A percentile compares a stretch with the other conserved stretches of the same genome.
Conservation (phyloP, 306 rosid genomes). For the Alnus glutinosa region DNA sequence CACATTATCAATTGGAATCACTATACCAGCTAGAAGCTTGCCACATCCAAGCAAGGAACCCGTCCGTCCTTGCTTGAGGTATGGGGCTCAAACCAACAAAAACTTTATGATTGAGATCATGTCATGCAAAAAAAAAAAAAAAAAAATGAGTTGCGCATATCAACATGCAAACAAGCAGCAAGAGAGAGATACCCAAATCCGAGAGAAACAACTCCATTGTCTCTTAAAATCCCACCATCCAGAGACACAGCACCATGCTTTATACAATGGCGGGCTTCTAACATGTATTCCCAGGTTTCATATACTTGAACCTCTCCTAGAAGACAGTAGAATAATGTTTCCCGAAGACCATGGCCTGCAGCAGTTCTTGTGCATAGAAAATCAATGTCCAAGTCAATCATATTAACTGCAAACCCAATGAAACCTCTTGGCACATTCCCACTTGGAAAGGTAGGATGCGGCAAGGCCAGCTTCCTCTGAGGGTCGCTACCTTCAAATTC, state of each 20-base stretch:
- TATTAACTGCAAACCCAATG: slow-evolving; percentile 64
- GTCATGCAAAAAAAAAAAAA: not conserved
- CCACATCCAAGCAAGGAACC: not conserved
- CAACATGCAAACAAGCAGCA: not conserved
- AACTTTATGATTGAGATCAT: not conserved
- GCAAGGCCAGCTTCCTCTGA: slow-evolving; percentile 52
- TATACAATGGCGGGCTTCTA: slow-evolving; percentile 48
- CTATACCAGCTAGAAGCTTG: not conserved
- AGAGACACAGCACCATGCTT: slow-evolving; percentile 65
- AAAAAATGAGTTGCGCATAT: not conserved
- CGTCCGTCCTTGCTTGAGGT: not conserved
- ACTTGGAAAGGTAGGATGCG: slow-evolving; percentile 29
- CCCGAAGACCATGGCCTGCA: slow-evolving; percentile 54
- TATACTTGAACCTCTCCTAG: slow-evolving; percentile 63
- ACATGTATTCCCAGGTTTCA: slow-evolving; percentile 45
- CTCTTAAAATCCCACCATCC: slow-evolving; percentile 63
- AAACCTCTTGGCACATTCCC: slow-evolving; percentile 51
- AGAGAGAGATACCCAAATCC: slow-evolving; percentile 46
- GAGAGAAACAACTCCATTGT: slow-evolving; percentile 43
- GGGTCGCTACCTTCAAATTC: slow-evolving; percentile 25
- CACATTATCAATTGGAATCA: not conserved
- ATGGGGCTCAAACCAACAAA: not conserved
- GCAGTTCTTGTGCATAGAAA: slow-evolving; percentile 38
- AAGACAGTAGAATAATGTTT: slow-evolving; percentile 56
- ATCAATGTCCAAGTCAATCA: slow-evolving; percentile 46